These are phyloP conservation scores for Hypericum perforatum DNA, from an alignment of 345 rosid genomes.

Conservation along the genomic window DNA sequence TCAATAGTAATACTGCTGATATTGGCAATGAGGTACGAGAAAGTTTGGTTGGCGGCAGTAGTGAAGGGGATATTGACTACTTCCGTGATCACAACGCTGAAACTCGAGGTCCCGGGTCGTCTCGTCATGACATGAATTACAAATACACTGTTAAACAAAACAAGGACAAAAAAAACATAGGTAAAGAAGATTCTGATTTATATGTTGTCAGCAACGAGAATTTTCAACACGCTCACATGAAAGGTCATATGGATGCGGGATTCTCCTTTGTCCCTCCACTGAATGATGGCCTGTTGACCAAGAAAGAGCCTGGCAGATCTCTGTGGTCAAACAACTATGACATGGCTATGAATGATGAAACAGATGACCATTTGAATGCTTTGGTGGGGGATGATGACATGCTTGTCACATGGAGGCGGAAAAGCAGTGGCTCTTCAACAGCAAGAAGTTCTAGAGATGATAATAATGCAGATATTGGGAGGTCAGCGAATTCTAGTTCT, in stretches of 20 bases:
- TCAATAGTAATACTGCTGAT: constrained; percentile 91
- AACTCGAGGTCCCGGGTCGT: constrained; percentile 40
- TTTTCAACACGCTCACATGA: constrained; percentile 30
- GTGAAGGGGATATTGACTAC: constrained; percentile 86
- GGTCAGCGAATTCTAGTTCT: constrained; percentile 62
- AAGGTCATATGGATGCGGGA: constrained; percentile 48
- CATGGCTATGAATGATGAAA: constrained; percentile 35
- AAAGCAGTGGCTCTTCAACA: constrained; percentile 71
- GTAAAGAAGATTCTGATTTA: constrained; percentile 34
- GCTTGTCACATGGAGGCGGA: constrained; percentile 67
- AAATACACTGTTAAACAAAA: constrained; percentile 37
- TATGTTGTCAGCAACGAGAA: constrained; percentile 41
- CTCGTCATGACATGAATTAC: constrained; percentile 41
- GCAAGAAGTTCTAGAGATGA: constrained; percentile 68
- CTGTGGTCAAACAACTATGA: constrained; percentile 50
- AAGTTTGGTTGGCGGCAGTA: constrained; percentile 85
- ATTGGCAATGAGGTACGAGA: constrained; percentile 83
- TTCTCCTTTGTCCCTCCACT: constrained; percentile 71
- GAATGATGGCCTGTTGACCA: constrained; percentile 44
- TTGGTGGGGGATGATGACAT: constrained; percentile 55
- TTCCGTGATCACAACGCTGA: constrained; percentile 53
- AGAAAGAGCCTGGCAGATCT: constrained; percentile 56
- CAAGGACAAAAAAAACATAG: constrained; percentile 36
- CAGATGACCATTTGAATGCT: constrained; percentile 41
- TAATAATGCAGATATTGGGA: constrained; percentile 36